Percentiles rank a stretch among this genome's conserved stretches.
These are phyloP conservation scores for Aspergillus sclerotialis DNA, from an alignment of 2,329 filamentous ascomycete species.

Conservation along the genomic window DNA sequence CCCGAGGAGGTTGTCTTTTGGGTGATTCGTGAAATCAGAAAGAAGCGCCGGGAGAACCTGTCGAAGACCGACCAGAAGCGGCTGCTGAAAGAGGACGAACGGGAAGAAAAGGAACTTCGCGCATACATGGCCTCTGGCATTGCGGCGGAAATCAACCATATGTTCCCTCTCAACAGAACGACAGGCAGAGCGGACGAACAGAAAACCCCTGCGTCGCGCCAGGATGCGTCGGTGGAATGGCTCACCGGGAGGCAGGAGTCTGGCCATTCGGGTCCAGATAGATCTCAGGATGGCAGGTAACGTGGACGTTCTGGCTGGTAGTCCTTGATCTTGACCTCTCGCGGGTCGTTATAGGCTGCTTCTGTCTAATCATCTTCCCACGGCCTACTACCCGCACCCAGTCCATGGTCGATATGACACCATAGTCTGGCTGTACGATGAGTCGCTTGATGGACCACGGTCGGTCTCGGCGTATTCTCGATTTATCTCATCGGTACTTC, in stretches of 20 bases:
- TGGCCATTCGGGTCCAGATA: constrained; percentile 28
- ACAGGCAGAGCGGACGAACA: constrained; percentile 29
- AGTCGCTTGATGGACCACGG: too few relatives aligned
- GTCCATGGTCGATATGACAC: constrained; percentile 7
- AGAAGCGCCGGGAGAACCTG: constrained; percentile 74
- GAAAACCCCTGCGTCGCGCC: constrained; percentile 33
- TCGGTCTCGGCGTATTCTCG: constrained; percentile 6
- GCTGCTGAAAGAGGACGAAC: constrained; percentile 41
- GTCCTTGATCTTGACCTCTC: neutral
- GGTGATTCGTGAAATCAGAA: constrained; percentile 86
- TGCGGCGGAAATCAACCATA: constrained; percentile 38
- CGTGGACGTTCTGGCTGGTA: neutral
- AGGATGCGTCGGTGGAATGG: constrained; percentile 28
- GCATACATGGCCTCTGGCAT: constrained; percentile 40
- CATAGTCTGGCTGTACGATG: constrained; percentile 7
- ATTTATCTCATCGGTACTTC: constrained; percentile 7
- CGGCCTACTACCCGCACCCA: too few relatives aligned
- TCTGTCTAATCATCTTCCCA: too few relatives aligned
- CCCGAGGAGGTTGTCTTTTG: constrained; percentile 86
- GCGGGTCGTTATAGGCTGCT: neutral
- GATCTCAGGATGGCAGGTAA: constrained; percentile 27
- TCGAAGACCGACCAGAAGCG: constrained; percentile 62
- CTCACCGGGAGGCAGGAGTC: constrained; percentile 21
- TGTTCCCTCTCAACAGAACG: constrained; percentile 25
- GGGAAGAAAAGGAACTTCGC: constrained; percentile 42